Evolutionary conservation across 2,329 filamentous ascomycete species (phyloP).

Genomic region (Ascochyta fabae): DNA sequence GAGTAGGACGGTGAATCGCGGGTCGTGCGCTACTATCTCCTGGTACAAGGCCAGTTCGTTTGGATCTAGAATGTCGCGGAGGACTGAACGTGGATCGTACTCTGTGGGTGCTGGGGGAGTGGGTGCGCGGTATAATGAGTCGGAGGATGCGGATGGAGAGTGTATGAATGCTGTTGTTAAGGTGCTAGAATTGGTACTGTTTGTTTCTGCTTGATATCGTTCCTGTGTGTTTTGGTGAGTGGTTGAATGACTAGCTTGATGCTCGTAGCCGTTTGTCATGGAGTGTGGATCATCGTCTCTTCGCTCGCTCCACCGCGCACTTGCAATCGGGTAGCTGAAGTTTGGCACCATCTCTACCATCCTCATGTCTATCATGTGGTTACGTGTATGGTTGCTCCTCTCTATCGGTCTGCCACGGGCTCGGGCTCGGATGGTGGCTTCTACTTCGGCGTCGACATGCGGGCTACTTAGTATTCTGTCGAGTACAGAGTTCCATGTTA

Average conservation of each 20-base stretch:
- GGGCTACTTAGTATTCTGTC: slow-evolving; percentile 3
- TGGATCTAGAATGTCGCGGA: background rate
- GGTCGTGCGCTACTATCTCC: background rate
- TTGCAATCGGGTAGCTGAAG: slow-evolving; percentile 29
- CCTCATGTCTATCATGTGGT: background rate
- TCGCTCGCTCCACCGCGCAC: slow-evolving; percentile 20
- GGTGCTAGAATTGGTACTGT: background rate
- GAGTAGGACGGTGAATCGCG: background rate
- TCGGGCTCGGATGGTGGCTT: slow-evolving; percentile 9
- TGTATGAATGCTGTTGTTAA: background rate
- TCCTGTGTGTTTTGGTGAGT: background rate
- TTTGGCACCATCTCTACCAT: slow-evolving; percentile 30
- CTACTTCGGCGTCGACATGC: slow-evolving; percentile 7
- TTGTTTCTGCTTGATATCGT: background rate
- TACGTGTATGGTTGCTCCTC: background rate
- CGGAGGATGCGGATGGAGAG: background rate
- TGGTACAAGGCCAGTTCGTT: slow-evolving; percentile 5
- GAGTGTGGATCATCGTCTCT: background rate
- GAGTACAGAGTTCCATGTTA: slow-evolving; percentile 17
- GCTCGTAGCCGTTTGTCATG: background rate
- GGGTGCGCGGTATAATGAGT: background rate
- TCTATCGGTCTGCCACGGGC: background rate
- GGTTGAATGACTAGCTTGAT: background rate
- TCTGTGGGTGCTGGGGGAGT: background rate
- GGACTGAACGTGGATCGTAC: background rate